Evolutionary conservation across 2,329 filamentous ascomycete species (phyloP), one percentile per base, ranked within the genome.

Genomic region (Trichoderma sp.): DNA sequence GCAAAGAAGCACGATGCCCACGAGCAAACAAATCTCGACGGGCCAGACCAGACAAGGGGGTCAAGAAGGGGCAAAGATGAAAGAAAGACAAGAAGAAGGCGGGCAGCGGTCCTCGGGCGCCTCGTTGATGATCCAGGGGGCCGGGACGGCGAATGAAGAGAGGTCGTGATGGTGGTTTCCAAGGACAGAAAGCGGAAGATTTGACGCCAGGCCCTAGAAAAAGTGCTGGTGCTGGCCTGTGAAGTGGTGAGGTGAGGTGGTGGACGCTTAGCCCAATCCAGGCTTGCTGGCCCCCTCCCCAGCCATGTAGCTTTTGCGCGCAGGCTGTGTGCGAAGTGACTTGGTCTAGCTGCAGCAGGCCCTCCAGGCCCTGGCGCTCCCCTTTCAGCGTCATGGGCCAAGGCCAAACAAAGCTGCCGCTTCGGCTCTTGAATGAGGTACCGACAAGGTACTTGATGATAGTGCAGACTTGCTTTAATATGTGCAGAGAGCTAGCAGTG

Each of bases 151-250:
- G 68, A 63, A 70, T 73, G 70, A 74, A 73, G 73, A 71, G 73
- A 71, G 68, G 65, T 77, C 74, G 75, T 78, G 76, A 76, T 77
- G 77, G 73, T 76, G 75, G 76, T 77, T 77, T 75, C 61, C 39
- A 59, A 55, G 64, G 59, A 62, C 61, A 66, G 63, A 72, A 62
- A 71, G 61, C 63, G 36, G 68, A 78, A 78, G 76, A 79, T 79
- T 79, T 78, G 76, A 75, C 75, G 74, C 74, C 53, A 36, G 55
- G 50, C 71, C 71, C 59, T 53, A 70, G 68, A 72, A 72, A 72
- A 72, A 72, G 67, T 70, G 64, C 62, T 71, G 70, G 70, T 34
- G 32, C 64, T 55, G 70, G 70, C 70, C 59, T 68, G 70, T 68
- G 70, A 71, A 59, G 62, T 43, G 53, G 62, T 64, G 64, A 53